Evolutionary conservation across 257 asterid species (phyloP), one percentile per base, ranked within the genome.

Genomic region (Lavandula angustifolia): DNA sequence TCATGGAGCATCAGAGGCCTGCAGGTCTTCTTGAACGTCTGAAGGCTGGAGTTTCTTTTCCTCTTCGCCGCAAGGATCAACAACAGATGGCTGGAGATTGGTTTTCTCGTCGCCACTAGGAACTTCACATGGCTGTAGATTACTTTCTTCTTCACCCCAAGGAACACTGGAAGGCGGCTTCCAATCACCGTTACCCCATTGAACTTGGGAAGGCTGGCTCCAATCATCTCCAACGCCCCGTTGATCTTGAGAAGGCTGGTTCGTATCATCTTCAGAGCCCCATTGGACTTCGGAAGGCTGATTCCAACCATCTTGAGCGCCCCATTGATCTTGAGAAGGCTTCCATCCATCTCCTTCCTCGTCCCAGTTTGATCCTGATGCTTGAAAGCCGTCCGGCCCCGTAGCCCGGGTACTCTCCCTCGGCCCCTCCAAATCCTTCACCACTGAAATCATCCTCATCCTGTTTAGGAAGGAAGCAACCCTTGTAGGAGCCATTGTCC

Each of bases 391-490:
- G 6, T 9, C 76, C 76, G 62, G 4, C 67, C 68, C 64, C 75
- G 67, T 56, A 6, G 74, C 54, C 11, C 49, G 32, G 66, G 50
- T 69, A 31, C 0, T 49, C 60, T 60, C 40, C 81, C 59, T 33
- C 70, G 8, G 14, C n/a, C 60, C 53, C 63, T 33, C 49, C 44
- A 51, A 70, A 53, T 14, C 62, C 75, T 66, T 68, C 73, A 40
- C 52, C 73, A 33, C 32, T 29, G 53, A 69, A 52, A 63, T 67
- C 85, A 71, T 72, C 70, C 67, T 67, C 85, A 71, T 72, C 70
- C 67, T 67, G 82, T 49, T 60, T 77, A 0, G 97, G 99, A 46
- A 94, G 91, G 69, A 94, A 94, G 81, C 96, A 87, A 37, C 99
- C 97, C 67, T 72, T 76, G 66, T 94, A 94, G 59, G 96, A 84